Percentiles rank a stretch among this genome's conserved stretches.
Conservation (phyloP, 345 rosid species). For the Aegle marmelos region DNA sequence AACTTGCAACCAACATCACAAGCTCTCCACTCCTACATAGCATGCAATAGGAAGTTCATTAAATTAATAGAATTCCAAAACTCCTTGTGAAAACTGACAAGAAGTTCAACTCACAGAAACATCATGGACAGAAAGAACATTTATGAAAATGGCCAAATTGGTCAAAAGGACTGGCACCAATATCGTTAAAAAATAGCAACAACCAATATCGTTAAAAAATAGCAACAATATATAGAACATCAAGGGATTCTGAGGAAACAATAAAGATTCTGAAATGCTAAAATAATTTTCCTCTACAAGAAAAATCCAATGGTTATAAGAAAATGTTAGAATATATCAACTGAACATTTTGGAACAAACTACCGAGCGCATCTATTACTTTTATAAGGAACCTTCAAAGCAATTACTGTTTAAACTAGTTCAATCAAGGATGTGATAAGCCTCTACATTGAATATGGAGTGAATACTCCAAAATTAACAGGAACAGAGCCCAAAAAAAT, state of each 20-base stretch:
- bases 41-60: slow-evolving; percentile 9
- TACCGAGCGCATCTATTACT: neutral
- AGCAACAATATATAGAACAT: neutral
- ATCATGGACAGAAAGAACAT: neutral
- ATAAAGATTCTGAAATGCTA: neutral
- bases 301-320: neutral
- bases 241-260: too few relatives aligned
- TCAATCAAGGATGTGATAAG: neutral
- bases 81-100: neutral
- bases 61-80: neutral
- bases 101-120: slow-evolving; percentile 5
- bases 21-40: slow-evolving; percentile 55
- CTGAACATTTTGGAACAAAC: neutral
- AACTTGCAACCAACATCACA: slow-evolving; percentile 76
- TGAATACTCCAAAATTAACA: neutral
- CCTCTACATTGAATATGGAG: neutral
- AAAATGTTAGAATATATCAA: neutral
- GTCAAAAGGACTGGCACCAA: neutral
- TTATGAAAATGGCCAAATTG: neutral
- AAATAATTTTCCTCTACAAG: neutral
- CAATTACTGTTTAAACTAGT: neutral
- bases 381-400: neutral
- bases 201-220: neutral
- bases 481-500: neutral
- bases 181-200: neutral